A percentile compares a stretch with the other conserved stretches of the same genome.
Conservation (phyloP, 176 grass and related monocot species). For the Miscanthus lutarioriparius region DNA sequence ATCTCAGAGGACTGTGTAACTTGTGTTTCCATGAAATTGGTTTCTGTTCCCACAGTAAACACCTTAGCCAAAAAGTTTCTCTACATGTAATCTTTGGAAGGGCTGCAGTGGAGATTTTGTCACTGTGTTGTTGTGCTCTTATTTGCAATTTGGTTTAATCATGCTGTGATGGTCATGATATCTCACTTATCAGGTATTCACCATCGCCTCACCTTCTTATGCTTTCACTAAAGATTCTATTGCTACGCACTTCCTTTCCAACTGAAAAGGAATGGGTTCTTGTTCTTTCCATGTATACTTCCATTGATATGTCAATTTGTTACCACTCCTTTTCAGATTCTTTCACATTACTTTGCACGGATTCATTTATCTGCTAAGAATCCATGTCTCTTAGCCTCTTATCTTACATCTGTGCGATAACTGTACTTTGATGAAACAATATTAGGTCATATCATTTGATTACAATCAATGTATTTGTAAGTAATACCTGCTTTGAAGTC, state of each 20-base stretch:
- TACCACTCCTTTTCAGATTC: slow-evolving; percentile 16
- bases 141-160: background rate
- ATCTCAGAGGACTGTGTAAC: background rate
- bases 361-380: slow-evolving; percentile 27
- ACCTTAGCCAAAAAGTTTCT: slow-evolving; percentile 16
- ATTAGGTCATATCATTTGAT: background rate
- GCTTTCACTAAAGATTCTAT: slow-evolving; percentile 31
- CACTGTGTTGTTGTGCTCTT: background rate
- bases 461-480: background rate
- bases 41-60: background rate
- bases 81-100: background rate
- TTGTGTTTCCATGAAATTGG: background rate
- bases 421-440: slow-evolving; percentile 14
- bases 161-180: background rate
- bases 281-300: slow-evolving; percentile 25
- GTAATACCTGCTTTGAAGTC: background rate
- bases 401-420: background rate
- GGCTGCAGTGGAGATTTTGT: background rate
- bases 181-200: slow-evolving; percentile 14
- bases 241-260: slow-evolving; percentile 11
- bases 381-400: background rate
- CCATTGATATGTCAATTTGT: background rate
- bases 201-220: slow-evolving; percentile 12
- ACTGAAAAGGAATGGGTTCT: slow-evolving; percentile 29
- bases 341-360: slow-evolving; percentile 30